Percentiles rank a stretch among this genome's conserved stretches.
Evolutionary conservation across 2,329 filamentous ascomycete genomes (phyloP).

Genomic region (Aspergillus transmontanensis): DNA sequence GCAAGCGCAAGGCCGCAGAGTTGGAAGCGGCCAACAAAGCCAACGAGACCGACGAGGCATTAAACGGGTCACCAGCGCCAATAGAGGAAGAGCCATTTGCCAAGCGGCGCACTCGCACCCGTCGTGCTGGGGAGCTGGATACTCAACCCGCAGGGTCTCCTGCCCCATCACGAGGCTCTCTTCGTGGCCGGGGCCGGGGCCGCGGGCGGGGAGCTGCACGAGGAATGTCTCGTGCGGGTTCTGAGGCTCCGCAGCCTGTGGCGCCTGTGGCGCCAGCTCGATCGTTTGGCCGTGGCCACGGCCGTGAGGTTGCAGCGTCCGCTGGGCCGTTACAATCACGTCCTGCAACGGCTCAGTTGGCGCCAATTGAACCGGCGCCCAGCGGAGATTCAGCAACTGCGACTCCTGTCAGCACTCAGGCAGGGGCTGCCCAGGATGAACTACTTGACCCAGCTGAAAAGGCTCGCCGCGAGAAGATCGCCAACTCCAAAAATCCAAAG

Average conservation of each 20-base stretch:
- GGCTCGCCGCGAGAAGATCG: conserved; percentile 41
- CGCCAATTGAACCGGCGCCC: conserved; percentile 26
- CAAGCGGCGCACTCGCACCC: conserved; percentile 38
- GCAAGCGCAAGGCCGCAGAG: conserved; percentile 42
- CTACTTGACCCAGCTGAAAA: conserved; percentile 32
- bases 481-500: conserved; percentile 48
- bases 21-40: conserved; percentile 32
- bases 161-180: conserved; percentile 18
- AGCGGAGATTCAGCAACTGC: conserved; percentile 12
- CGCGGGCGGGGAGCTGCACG: conserved; percentile 33
- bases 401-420: conserved; percentile 13
- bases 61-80: conserved; percentile 27
- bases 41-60: conserved; percentile 32
- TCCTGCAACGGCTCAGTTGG: conserved; percentile 19
- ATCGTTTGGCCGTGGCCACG: conserved; percentile 8
- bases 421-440: conserved; percentile 24
- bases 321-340: conserved; percentile 16
- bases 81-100: conserved; percentile 32
- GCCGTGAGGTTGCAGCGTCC: conserved; percentile 23
- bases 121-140: conserved; percentile 27
- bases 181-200: conserved; percentile 33
- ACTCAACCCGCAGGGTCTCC: conserved; percentile 16
- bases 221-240: conserved; percentile 24
- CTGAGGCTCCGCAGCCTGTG: conserved; percentile 18
- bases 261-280: conserved; percentile 8